A percentile compares a stretch with the other conserved stretches of the same genome.
Conservation (phyloP, 1,284 basidiomycete genomes). For the Fistulinella cinereoalba region DNA sequence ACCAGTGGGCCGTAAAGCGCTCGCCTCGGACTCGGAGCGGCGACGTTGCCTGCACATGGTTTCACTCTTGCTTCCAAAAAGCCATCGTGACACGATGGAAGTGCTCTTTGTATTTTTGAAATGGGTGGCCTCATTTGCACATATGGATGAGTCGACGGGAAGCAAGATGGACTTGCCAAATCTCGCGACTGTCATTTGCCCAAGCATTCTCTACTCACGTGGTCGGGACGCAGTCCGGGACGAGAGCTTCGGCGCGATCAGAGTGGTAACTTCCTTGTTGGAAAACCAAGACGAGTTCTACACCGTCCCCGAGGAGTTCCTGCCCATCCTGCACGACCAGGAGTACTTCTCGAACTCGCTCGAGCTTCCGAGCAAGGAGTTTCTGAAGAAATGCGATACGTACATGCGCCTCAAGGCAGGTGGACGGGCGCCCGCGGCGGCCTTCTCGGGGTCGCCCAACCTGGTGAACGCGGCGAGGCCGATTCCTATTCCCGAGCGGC, state of each 20-base stretch:
- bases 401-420: conserved; percentile 58
- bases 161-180: conserved; percentile 98
- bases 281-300: conserved; percentile 96
- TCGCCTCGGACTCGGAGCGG: conserved; percentile 77
- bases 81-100: conserved; percentile 96
- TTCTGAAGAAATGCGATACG: conserved; percentile 85
- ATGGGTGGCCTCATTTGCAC: conserved; percentile 99
- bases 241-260: conserved; percentile 91
- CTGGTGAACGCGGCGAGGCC: conserved; percentile 23
- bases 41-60: conserved; percentile 85
- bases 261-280: conserved; percentile 79
- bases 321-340: conserved; percentile 79
- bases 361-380: conserved; percentile 85
- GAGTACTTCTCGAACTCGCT: conserved; percentile 80
- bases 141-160: conserved; percentile 96
- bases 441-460: conserved; percentile 32
- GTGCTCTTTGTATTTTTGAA: conserved; percentile 98
- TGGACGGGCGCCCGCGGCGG: conserved; percentile 41
- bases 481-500: conserved; percentile 35
- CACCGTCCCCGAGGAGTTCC: conserved; percentile 82
- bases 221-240: conserved; percentile 86
- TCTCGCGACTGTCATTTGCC: conserved; percentile 96
- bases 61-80: conserved; percentile 85
- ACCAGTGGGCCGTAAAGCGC: conserved; percentile 44
- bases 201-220: conserved; percentile 89